phyloP scores from a whole-genome alignment of 208 protist species.

The Wallacemonas rigidus region DNA sequence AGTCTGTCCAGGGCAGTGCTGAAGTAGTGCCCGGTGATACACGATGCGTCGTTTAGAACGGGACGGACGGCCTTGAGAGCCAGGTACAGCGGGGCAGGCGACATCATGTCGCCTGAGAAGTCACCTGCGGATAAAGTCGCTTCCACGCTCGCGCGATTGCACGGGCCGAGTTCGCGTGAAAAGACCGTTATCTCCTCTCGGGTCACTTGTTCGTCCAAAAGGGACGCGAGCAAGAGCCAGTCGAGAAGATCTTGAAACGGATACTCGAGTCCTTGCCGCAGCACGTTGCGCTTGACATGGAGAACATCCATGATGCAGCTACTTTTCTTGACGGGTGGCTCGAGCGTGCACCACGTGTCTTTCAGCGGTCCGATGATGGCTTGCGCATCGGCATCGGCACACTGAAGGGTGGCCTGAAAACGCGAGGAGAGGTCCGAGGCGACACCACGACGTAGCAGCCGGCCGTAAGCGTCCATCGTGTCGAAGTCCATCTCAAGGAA shows the following conservation, averaged over 20 bases:
- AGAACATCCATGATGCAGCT: slow-evolving; percentile 51
- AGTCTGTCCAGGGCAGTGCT: slow-evolving; percentile 55
- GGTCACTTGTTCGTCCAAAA: slow-evolving; percentile 45
- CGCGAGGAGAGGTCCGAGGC: neutral
- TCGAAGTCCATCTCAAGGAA: slow-evolving; percentile 18
- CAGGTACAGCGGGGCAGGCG: slow-evolving; percentile 25
- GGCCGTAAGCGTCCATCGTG: slow-evolving; percentile 5
- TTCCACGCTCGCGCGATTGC: slow-evolving; percentile 33
- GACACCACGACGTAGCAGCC: neutral
- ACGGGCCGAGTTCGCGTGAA: slow-evolving; percentile 34
- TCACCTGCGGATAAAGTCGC: slow-evolving; percentile 16
- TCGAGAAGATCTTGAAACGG: slow-evolving; percentile 58
- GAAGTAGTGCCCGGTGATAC: slow-evolving; percentile 51
- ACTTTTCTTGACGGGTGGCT: slow-evolving; percentile 22
- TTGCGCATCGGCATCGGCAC: slow-evolving; percentile 16
- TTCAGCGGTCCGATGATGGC: slow-evolving; percentile 11
- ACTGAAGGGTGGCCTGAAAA: slow-evolving; percentile 8
- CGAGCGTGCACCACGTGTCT: slow-evolving; percentile 1
- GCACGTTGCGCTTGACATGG: slow-evolving; percentile 37
- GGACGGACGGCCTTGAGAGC: slow-evolving; percentile 29
- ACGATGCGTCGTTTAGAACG: slow-evolving; percentile 24
- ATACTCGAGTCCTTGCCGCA: slow-evolving; percentile 49
- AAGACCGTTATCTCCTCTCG: slow-evolving; percentile 32
- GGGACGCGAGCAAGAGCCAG: slow-evolving; percentile 46
- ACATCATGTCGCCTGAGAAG: neutral